Conservation (phyloP, 169 alveolate genomes). For the Babesia divergens region DNA sequence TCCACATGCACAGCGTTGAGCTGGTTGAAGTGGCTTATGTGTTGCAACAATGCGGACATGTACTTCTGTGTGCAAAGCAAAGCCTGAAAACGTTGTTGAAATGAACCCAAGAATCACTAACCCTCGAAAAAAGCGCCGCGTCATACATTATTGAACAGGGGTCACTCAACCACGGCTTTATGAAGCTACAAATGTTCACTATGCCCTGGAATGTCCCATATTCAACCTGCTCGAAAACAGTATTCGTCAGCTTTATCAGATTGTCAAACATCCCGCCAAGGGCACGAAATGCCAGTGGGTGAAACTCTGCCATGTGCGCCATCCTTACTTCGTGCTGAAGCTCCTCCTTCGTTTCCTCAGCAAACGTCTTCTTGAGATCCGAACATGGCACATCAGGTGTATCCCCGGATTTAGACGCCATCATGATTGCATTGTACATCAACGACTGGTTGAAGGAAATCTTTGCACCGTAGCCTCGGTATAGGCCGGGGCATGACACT, state of each 20-base stretch:
- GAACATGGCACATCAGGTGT: background rate
- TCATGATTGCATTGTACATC: conserved; percentile 70
- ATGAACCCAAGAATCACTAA: background rate
- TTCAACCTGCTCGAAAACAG: conserved; percentile 54
- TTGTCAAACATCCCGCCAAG: conserved; percentile 56
- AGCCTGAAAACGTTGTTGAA: conserved; percentile 2
- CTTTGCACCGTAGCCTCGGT: conserved; percentile 73
- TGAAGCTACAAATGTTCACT: conserved; percentile 65
- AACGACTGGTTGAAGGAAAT: conserved; percentile 70
- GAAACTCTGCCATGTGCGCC: conserved; percentile 47
- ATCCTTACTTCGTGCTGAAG: conserved; percentile 33
- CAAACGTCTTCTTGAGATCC: background rate
- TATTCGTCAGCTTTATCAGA: conserved; percentile 53
- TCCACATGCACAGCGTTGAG: conserved; percentile 65
- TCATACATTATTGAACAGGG: conserved; percentile 64
- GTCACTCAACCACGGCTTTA: conserved; percentile 72
- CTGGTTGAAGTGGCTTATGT: conserved; percentile 56
- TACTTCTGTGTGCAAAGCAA: conserved; percentile 52
- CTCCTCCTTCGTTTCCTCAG: conserved; percentile 6
- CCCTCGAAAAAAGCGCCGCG: conserved; percentile 69
- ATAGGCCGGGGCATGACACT: conserved; percentile 62
- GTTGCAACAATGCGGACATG: conserved; percentile 55
- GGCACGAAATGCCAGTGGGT: conserved; percentile 54
- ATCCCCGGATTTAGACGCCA: conserved; percentile 45
- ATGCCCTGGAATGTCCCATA: conserved; percentile 64